Percentiles rank a stretch among this genome's conserved stretches.
These are phyloP conservation scores for Wickerhamomyces sp. DNA, from an alignment of 1,139 yeast species.

Conservation along the genomic window DNA sequence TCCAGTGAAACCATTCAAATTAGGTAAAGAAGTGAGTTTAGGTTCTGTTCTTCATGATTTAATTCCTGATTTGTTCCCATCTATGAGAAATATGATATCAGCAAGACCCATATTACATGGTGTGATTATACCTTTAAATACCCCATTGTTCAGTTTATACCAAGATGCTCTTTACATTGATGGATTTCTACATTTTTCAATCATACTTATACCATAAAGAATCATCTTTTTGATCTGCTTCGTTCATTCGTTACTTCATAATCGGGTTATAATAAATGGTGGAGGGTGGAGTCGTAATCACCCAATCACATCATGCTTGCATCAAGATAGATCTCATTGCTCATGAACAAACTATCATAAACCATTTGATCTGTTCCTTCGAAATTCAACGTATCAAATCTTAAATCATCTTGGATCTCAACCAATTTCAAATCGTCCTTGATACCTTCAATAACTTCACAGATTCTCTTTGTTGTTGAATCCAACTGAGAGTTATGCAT, in stretches of 20 bases:
- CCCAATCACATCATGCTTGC: slow-evolving; percentile 8
- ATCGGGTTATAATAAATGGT: no score
- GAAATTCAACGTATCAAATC: slow-evolving; percentile 16
- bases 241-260: no score
- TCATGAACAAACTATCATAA: slow-evolving; percentile 19
- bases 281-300: no score
- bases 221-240: no score
- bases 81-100: slow-evolving; percentile 27
- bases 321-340: slow-evolving; percentile 21
- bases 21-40: slow-evolving; percentile 28
- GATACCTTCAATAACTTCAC: slow-evolving; percentile 34
- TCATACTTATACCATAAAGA: slow-evolving; percentile 31
- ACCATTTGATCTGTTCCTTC: slow-evolving; percentile 17
- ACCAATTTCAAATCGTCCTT: slow-evolving; percentile 34
- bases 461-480: slow-evolving; percentile 34
- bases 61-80: slow-evolving; percentile 42
- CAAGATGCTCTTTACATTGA: slow-evolving; percentile 56
- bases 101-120: slow-evolving; percentile 62
- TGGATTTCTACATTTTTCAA: slow-evolving; percentile 66
- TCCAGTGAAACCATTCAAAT: slow-evolving; percentile 33
- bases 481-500: slow-evolving; percentile 30
- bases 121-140: slow-evolving; percentile 41
- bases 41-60: slow-evolving; percentile 36
- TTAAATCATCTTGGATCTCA: slow-evolving; percentile 26
- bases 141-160: slow-evolving; percentile 51